Percentiles rank a stretch among this genome's conserved stretches.
Conservation (phyloP, 768 basidiomycete genomes). For the Russula foetens region DNA sequence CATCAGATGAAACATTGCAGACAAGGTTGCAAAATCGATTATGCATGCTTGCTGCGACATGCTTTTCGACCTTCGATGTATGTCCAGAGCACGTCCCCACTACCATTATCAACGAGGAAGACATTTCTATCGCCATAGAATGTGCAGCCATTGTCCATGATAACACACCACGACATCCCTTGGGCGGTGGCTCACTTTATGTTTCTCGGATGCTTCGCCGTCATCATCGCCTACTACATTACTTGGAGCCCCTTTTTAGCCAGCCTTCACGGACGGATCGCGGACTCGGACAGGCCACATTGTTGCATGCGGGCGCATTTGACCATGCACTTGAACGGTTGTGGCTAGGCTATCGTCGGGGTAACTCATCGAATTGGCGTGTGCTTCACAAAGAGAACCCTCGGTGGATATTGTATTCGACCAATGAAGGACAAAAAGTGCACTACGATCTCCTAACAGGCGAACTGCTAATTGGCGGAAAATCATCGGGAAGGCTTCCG, state of each 20-base stretch:
- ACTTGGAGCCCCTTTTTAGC: neutral
- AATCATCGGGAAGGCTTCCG: neutral
- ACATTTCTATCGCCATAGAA: slow-evolving; percentile 2
- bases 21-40: neutral
- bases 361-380: neutral
- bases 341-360: neutral
- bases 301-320: neutral
- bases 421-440: neutral
- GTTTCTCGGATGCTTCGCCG: neutral
- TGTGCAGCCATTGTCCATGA: too few species aligned
- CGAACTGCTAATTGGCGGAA: neutral
- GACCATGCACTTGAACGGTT: neutral
- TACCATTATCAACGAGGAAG: neutral
- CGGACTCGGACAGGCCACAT: neutral
- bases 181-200: neutral
- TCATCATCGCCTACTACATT: neutral
- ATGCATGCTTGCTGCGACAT: neutral
- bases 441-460: neutral
- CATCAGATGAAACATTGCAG: neutral
- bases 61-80: too few species aligned
- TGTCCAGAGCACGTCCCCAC: neutral
- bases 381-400: neutral
- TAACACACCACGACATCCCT: neutral
- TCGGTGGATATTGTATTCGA: slow-evolving; percentile 1
- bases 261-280: neutral